These are phyloP conservation scores for Aquilaria sinensis DNA, from an alignment of 345 rosid species.

Conservation along the genomic window DNA sequence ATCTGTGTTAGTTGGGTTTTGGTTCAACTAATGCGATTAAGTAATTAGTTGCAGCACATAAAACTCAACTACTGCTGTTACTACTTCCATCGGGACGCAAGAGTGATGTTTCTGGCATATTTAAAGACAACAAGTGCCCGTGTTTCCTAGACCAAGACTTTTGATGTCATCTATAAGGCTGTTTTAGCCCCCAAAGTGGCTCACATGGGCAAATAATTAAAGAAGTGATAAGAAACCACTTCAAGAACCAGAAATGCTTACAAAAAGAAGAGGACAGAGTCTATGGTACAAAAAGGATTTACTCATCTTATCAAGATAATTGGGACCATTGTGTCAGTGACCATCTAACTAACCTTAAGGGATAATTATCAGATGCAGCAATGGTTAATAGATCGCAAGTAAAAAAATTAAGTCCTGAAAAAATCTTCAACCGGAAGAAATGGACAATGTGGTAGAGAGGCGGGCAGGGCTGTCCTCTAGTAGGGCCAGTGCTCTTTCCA, in stretches of 20 bases:
- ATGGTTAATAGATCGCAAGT: neutral
- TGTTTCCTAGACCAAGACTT: conserved; percentile 8
- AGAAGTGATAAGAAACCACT: conserved; percentile 5
- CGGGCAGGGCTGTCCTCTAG: conserved; percentile 23
- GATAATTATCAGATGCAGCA: neutral
- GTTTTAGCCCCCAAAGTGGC: neutral
- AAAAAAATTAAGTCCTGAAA: neutral
- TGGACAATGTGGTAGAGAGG: conserved; percentile 23
- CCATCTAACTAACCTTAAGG: neutral
- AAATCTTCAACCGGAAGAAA: conserved; percentile 28
- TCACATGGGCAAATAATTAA: neutral
- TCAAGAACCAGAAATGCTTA: neutral
- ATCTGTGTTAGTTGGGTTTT: too few species aligned
- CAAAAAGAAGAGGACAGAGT: neutral
- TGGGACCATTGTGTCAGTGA: conserved; percentile 10
- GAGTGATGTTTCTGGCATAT: too few species aligned
- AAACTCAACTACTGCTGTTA: too few species aligned
- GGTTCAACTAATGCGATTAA: too few species aligned
- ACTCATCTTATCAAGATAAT: neutral
- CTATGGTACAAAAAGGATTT: neutral
- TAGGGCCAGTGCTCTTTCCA: conserved; percentile 46
- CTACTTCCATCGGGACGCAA: too few species aligned
- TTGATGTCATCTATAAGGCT: conserved; percentile 2
- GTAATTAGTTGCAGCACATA: too few species aligned
- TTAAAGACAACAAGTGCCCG: too few species aligned